Conservation (phyloP, 2,329 filamentous ascomycete genomes). For the Pseudogymnoascus sp. region DNA sequence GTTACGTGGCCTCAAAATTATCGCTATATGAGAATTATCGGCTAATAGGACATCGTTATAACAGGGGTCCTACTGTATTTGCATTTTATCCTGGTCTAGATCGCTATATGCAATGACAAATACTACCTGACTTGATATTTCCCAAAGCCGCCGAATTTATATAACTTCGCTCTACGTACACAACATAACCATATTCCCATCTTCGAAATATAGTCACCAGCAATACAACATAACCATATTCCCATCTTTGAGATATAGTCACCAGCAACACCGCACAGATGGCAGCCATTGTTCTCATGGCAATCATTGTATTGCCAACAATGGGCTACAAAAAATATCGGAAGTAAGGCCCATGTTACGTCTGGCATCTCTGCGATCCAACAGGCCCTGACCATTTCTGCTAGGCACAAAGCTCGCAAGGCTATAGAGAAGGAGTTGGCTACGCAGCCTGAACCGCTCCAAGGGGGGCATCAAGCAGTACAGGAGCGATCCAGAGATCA, state of each 20-base stretch:
- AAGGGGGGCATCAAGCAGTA: neutral
- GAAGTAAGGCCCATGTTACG: neutral
- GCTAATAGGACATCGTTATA: no score
- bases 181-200: neutral
- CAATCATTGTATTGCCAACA: neutral
- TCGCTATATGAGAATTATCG: no score
- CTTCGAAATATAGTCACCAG: neutral
- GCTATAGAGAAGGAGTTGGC: neutral
- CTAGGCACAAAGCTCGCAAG: neutral
- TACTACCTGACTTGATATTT: neutral
- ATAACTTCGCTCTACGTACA: neutral
- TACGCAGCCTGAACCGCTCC: neutral
- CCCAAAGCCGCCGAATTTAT: neutral
- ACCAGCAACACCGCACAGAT: neutral
- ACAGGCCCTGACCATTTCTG: neutral
- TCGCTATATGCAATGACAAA: neutral
- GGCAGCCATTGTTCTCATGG: conserved; percentile 3
- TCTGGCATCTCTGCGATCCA: neutral
- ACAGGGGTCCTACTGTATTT: no score
- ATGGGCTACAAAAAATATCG: conserved; percentile 2
- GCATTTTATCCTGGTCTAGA: neutral
- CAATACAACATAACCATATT: neutral
- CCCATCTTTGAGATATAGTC: neutral
- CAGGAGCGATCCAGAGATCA: neutral
- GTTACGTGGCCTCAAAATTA: no score